These are phyloP conservation scores for Globisporangium canariense DNA, from an alignment of 352 stramenopile genomes.

Conservation along the genomic window DNA sequence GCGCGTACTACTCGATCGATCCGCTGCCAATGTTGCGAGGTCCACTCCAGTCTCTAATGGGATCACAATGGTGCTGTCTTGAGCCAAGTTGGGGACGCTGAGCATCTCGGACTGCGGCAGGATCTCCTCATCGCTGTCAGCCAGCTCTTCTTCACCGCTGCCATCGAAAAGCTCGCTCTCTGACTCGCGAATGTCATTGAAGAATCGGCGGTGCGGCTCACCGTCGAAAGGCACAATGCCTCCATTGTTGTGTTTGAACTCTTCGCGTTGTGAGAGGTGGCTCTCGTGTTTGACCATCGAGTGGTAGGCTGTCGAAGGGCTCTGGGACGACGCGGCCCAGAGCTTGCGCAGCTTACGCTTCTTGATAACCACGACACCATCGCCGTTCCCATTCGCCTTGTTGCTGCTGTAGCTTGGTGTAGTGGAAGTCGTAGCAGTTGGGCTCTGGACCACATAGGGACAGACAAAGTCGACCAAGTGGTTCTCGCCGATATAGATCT, in stretches of 20 bases:
- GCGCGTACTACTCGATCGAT: conserved; percentile 5
- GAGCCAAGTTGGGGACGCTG: conserved; percentile 36
- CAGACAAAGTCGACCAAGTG: conserved; percentile 90
- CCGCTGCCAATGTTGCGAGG: conserved; percentile 24
- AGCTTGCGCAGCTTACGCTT: conserved; percentile 52
- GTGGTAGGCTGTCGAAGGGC: conserved; percentile 44
- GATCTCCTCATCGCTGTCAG: conserved; percentile 31
- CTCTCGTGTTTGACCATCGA: conserved; percentile 84
- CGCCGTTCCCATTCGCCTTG: conserved; percentile 15
- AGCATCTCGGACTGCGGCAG: conserved; percentile 54
- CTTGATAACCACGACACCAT: conserved; percentile 33
- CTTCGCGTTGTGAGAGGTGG: conserved; percentile 71
- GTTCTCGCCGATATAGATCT: conserved; percentile 94
- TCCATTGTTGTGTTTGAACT: conserved; percentile 81
- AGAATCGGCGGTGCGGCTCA: conserved; percentile 71
- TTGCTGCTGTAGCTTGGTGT: conserved; percentile 1
- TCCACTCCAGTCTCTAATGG: conserved; percentile 58
- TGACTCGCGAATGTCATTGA: conserved; percentile 63
- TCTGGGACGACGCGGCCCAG: conserved; percentile 36
- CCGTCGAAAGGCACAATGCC: conserved; percentile 85
- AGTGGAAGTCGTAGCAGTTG: background rate
- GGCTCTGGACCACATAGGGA: conserved; percentile 31
- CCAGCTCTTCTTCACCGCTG: conserved; percentile 34
- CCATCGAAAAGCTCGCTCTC: conserved; percentile 44
- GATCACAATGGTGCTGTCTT: conserved; percentile 50